Evolutionary conservation across 495 filamentous ascomycete species (phyloP).

Genomic region (Filosporella fistucella): DNA sequence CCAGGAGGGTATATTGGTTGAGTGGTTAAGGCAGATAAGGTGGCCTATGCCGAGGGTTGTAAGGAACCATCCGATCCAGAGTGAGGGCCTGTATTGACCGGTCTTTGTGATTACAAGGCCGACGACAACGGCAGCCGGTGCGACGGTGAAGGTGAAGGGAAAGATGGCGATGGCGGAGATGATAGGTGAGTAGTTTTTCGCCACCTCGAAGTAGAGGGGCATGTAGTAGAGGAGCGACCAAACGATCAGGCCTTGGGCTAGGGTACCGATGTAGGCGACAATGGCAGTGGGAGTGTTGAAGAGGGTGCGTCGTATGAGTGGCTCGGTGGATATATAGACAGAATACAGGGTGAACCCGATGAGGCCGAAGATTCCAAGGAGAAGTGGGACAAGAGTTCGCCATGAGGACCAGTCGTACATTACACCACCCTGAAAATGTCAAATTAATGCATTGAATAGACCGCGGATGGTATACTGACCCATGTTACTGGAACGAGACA

Average conservation of each 20-base stretch:
- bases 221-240: slow-evolving; percentile 53
- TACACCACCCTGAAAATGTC: slow-evolving; percentile 36
- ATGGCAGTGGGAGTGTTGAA: slow-evolving; percentile 37
- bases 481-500: slow-evolving; percentile 45
- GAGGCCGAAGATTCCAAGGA: slow-evolving; percentile 41
- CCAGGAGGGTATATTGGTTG: slow-evolving; percentile 41
- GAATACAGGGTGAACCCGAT: slow-evolving; percentile 42
- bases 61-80: slow-evolving; percentile 46
- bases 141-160: slow-evolving; percentile 44
- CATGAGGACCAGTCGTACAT: slow-evolving; percentile 46
- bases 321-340: slow-evolving; percentile 32
- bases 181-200: slow-evolving; percentile 50
- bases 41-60: slow-evolving; percentile 40
- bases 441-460: not conserved
- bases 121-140: slow-evolving; percentile 39
- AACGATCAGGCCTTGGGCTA: slow-evolving; percentile 17
- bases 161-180: slow-evolving; percentile 56
- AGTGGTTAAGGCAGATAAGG: slow-evolving; percentile 40
- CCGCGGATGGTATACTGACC: slow-evolving; percentile 31
- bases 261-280: slow-evolving; percentile 26
- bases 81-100: slow-evolving; percentile 38
- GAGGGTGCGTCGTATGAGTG: slow-evolving; percentile 36
- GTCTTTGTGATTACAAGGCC: slow-evolving; percentile 43
- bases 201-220: slow-evolving; percentile 61
- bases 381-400: slow-evolving; percentile 51